A percentile compares a stretch with the other conserved stretches of the same genome.
These are phyloP conservation scores for Polytrichum formosum DNA, from an alignment of 225 moss, liverwort and hornwort genomes.

Conservation along the genomic window DNA sequence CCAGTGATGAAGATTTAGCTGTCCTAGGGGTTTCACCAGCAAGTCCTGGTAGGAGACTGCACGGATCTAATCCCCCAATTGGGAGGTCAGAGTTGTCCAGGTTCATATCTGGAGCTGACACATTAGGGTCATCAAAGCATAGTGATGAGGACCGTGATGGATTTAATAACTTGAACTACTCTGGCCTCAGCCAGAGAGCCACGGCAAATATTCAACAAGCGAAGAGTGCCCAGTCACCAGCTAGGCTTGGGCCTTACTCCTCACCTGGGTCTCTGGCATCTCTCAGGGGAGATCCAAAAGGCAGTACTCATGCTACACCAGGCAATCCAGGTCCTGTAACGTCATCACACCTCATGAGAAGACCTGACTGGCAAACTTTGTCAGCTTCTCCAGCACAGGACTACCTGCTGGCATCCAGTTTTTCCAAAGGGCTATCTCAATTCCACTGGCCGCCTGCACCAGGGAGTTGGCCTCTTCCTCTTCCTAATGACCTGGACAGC, in stretches of 20 bases:
- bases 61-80: slow-evolving; percentile 2
- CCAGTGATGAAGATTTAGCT: slow-evolving; percentile 46
- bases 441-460: slow-evolving; percentile 27
- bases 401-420: slow-evolving; percentile 3
- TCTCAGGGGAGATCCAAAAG: slow-evolving; percentile 16
- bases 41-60: slow-evolving; percentile 5
- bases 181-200: slow-evolving; percentile 7
- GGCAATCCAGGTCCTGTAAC: slow-evolving; percentile 18
- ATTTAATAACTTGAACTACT: slow-evolving; percentile 8
- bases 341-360: slow-evolving; percentile 21
- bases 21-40: slow-evolving; percentile 25
- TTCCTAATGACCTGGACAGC: slow-evolving; percentile 14
- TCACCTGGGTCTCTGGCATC: slow-evolving; percentile 2
- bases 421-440: slow-evolving; percentile 15
- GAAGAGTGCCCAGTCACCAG: not conserved
- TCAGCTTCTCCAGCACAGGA: slow-evolving; percentile 13
- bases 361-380: slow-evolving; percentile 15
- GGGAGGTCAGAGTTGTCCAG: slow-evolving; percentile 21
- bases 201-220: not conserved
- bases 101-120: slow-evolving; percentile 14
- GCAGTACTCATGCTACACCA: slow-evolving; percentile 4
- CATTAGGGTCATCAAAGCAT: not conserved
- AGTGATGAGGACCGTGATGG: slow-evolving; percentile 12
- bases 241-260: not conserved
- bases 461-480: slow-evolving; percentile 18